Evolutionary conservation across 192 early-diverging fungal species (phyloP).

Genomic region (Backusella sp.): DNA sequence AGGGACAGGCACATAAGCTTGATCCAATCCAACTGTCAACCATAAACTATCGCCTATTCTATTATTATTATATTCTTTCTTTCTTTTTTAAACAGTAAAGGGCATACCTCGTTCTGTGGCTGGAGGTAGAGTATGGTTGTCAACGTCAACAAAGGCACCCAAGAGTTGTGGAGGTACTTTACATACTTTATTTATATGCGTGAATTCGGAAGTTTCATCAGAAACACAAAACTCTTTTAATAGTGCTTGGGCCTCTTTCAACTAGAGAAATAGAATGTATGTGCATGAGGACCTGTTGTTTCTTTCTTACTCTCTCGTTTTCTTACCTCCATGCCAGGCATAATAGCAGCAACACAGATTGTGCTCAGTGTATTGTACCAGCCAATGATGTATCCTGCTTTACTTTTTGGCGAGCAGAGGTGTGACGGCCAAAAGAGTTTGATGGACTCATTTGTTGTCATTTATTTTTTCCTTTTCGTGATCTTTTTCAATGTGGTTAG

Average conservation of each 20-base stretch:
- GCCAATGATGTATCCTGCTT: constrained; percentile 50
- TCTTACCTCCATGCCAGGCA: constrained; percentile 48
- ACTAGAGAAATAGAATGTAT: not conserved
- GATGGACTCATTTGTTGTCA: not conserved
- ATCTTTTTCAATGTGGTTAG: not conserved
- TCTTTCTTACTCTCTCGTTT: not conserved
- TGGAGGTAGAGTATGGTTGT: not conserved
- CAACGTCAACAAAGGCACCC: constrained; percentile 9
- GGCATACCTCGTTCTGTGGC: not conserved
- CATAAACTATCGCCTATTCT: constrained; percentile 12
- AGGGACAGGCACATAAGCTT: constrained; percentile 24
- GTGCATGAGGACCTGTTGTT: not conserved
- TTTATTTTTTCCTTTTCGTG: not conserved
- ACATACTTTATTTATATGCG: constrained; percentile 20
- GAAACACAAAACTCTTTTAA: constrained; percentile 19
- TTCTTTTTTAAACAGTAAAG: too few relatives aligned
- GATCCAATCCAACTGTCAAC: constrained; percentile 16
- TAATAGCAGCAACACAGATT: constrained; percentile 49
- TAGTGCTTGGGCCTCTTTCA: not conserved
- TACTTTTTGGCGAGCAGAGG: constrained; percentile 41
- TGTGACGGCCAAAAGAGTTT: constrained; percentile 57
- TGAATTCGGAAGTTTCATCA: constrained; percentile 3
- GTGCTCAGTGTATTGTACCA: constrained; percentile 51
- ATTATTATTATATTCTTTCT: not conserved
- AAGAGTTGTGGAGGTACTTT: constrained; percentile 18